A percentile compares a stretch with the other conserved stretches of the same genome.
Conservation (phyloP, 2,329 filamentous ascomycete species). For the Alternaria gansuensis region DNA sequence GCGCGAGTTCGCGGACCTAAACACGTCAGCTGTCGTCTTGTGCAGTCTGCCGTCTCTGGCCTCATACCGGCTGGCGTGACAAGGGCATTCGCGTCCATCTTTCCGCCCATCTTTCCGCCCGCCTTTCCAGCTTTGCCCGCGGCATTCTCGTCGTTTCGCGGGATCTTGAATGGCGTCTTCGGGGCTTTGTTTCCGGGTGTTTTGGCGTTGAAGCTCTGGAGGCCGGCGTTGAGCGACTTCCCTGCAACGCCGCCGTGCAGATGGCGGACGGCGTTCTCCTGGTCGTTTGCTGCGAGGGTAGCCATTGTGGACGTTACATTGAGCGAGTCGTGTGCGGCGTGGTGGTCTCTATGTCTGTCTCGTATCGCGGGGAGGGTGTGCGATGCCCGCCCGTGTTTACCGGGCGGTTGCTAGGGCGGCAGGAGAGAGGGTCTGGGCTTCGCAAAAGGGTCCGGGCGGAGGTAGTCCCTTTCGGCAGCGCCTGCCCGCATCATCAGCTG, state of each 20-base stretch:
- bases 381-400: conserved; percentile 39
- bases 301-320: conserved; percentile 56
- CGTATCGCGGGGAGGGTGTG: conserved; percentile 12
- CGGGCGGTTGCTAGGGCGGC: conserved; percentile 37
- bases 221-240: conserved; percentile 75
- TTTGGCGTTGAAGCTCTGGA: conserved; percentile 72
- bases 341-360: conserved; percentile 15
- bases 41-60: conserved; percentile 7
- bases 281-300: conserved; percentile 80
- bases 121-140: conserved; percentile 69
- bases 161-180: conserved; percentile 82
- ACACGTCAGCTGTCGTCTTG: conserved; percentile 17
- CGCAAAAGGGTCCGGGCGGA: conserved; percentile 25
- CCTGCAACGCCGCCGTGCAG: conserved; percentile 74
- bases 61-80: conserved; percentile 82
- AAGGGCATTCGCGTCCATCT: conserved; percentile 69
- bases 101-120: conserved; percentile 64
- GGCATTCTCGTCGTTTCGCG: conserved; percentile 87
- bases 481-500: conserved; percentile 44
- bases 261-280: conserved; percentile 84
- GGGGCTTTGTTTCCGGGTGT: conserved; percentile 79
- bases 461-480: conserved; percentile 31
- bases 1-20: conserved; percentile 68
- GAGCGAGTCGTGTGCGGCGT: conserved; percentile 31
- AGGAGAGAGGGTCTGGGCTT: conserved; percentile 23